Percentiles rank a stretch among this genome's conserved stretches.
These are phyloP conservation scores for Hemisphaericaspora nanyangensis DNA, from an alignment of 805 yeast species.

Conservation along the genomic window DNA sequence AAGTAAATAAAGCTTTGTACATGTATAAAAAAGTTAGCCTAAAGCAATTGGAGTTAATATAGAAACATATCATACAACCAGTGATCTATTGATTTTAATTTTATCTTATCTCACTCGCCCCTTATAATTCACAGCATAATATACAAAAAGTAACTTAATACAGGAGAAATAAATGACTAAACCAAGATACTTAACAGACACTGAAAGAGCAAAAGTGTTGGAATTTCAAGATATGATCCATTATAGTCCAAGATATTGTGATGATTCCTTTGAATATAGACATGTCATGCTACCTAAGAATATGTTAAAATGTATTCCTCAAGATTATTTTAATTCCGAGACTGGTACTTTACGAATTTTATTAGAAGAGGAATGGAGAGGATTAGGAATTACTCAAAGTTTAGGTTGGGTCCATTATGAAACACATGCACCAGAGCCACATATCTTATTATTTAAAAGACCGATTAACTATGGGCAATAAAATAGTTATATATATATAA, in stretches of 20 bases:
- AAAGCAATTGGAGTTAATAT: too few species aligned
- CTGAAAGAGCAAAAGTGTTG: slow-evolving; percentile 79
- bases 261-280: slow-evolving; percentile 88
- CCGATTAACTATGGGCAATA: slow-evolving; percentile 52
- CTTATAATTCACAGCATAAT: too few species aligned
- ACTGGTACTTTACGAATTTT: slow-evolving; percentile 90
- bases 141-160: too few species aligned
- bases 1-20: too few species aligned
- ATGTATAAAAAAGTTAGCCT: too few species aligned
- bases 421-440: slow-evolving; percentile 98
- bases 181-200: slow-evolving; percentile 72
- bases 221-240: slow-evolving; percentile 94
- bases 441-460: slow-evolving; percentile 77
- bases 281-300: slow-evolving; percentile 97
- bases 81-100: too few species aligned
- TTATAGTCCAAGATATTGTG: slow-evolving; percentile 90
- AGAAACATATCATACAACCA: too few species aligned
- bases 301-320: slow-evolving; percentile 90
- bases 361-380: slow-evolving; percentile 97
- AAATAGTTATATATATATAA: too few species aligned
- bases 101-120: too few species aligned
- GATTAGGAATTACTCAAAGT: slow-evolving; percentile 94
- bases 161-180: slow-evolving; percentile 33
- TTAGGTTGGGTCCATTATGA: slow-evolving; percentile 98
- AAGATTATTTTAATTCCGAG: slow-evolving; percentile 88